Conservation (phyloP, 2,329 filamentous ascomycete species). For the Phyllosticta paracitricarpa region DNA sequence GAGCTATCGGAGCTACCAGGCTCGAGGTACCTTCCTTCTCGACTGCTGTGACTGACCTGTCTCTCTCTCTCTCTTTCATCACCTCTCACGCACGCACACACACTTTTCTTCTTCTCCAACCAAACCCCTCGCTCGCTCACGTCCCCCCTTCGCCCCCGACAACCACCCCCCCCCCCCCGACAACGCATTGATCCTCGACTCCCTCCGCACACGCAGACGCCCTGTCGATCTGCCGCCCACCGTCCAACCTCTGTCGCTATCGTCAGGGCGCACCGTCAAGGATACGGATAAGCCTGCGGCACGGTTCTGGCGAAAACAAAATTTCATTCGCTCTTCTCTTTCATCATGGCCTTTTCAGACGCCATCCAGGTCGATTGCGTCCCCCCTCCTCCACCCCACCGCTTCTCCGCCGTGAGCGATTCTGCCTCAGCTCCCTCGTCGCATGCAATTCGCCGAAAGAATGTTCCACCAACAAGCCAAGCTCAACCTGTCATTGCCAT, state of each 20-base stretch:
- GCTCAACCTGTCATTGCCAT: slow-evolving; percentile 17
- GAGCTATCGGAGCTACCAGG: neutral
- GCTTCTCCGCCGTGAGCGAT: slow-evolving; percentile 15
- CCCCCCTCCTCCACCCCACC: neutral
- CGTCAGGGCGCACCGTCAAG: slow-evolving; percentile 3
- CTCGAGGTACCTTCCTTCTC: neutral
- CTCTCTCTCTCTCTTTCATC: neutral
- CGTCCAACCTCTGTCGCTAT: neutral
- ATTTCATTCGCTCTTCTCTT: neutral
- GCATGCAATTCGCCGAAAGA: slow-evolving; percentile 8
- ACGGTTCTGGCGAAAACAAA: neutral
- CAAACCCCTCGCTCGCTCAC: neutral
- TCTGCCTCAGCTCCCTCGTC: slow-evolving; percentile 16
- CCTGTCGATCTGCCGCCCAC: slow-evolving; percentile 3
- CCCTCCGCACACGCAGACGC: neutral
- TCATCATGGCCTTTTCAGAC: slow-evolving; percentile 21
- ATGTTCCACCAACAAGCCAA: neutral
- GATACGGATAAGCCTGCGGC: slow-evolving; percentile 8
- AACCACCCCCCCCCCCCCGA: slow-evolving; percentile 2
- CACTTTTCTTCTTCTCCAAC: neutral
- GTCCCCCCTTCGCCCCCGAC: neutral
- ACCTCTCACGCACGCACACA: too few species aligned
- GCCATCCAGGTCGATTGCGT: slow-evolving; percentile 16
- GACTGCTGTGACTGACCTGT: neutral
- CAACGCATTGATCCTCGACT: slow-evolving; percentile 6